Conservation (phyloP, 2,329 filamentous ascomycete genomes). For the Arthrinium puccinioides region DNA sequence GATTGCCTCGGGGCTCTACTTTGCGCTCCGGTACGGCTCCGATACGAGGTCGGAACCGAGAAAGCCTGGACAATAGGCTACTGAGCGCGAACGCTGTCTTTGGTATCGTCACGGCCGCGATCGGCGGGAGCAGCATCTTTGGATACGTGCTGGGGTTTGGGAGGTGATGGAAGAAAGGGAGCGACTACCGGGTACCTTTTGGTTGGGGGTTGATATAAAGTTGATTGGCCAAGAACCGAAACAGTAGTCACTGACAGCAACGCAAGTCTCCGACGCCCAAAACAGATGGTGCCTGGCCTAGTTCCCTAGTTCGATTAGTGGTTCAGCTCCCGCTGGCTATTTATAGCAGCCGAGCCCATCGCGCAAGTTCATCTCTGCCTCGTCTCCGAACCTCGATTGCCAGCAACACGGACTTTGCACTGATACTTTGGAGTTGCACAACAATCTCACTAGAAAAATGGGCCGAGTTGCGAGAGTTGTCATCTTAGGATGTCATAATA, state of each 20-base stretch:
- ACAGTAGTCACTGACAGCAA: too few relatives aligned
- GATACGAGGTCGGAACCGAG: constrained; percentile 30
- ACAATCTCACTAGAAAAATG: too few relatives aligned
- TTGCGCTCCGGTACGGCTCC: constrained; percentile 52
- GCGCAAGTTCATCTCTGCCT: too few relatives aligned
- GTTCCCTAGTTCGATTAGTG: constrained; percentile 56
- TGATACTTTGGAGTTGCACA: too few relatives aligned
- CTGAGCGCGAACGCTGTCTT: constrained; percentile 26
- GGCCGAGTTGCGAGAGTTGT: too few relatives aligned
- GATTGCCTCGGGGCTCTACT: constrained; percentile 53
- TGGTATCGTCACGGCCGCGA: constrained; percentile 41
- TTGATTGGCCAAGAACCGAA: too few relatives aligned
- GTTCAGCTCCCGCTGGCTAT: constrained; percentile 44
- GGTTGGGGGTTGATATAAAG: too few relatives aligned
- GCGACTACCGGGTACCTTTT: too few relatives aligned
- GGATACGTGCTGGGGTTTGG: constrained; percentile 45
- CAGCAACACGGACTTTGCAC: too few relatives aligned
- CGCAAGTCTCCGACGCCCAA: constrained; percentile 14
- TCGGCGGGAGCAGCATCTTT: constrained; percentile 42
- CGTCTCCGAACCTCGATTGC: too few relatives aligned
- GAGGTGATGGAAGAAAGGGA: constrained; percentile 43
- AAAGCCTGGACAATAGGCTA: constrained; percentile 24
- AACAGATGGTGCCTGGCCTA: constrained; percentile 37
- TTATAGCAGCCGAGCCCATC: constrained; percentile 49
- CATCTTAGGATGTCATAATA: too few relatives aligned